Evolutionary conservation across 2,329 filamentous ascomycete genomes (phyloP).

Genomic region (Aspergillus japonicus): DNA sequence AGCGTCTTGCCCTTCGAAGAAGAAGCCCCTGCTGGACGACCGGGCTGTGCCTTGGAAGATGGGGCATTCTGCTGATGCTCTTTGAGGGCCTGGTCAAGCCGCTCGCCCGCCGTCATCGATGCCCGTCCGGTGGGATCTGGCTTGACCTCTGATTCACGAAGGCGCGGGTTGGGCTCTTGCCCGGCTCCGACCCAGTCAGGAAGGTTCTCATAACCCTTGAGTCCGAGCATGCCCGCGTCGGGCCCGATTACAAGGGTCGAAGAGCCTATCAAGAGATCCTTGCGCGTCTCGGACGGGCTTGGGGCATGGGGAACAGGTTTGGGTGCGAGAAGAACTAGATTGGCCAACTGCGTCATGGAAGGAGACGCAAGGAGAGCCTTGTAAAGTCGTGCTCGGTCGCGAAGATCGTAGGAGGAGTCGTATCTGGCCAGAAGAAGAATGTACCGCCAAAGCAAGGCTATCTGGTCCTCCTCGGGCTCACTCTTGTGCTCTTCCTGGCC

Average conservation of each 20-base stretch:
- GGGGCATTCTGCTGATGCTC: constrained; percentile 38
- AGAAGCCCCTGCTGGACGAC: constrained; percentile 20
- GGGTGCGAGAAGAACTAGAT: constrained; percentile 83
- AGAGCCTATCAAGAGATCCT: constrained; percentile 75
- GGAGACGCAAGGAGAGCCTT: constrained; percentile 77
- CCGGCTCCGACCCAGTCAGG: constrained; percentile 83
- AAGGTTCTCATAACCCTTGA: constrained; percentile 75
- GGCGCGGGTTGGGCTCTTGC: constrained; percentile 70
- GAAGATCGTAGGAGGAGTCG: constrained; percentile 90
- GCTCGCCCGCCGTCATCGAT: constrained; percentile 42
- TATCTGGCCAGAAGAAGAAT: constrained; percentile 82
- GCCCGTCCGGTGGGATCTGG: constrained; percentile 30
- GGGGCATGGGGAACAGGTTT: constrained; percentile 91
- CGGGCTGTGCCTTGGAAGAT: constrained; percentile 18
- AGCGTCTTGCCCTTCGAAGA: constrained; percentile 69
- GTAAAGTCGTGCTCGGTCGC: constrained; percentile 86
- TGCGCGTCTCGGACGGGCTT: constrained; percentile 81
- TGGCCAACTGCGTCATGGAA: constrained; percentile 75
- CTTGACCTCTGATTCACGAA: constrained; percentile 62
- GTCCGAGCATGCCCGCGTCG: constrained; percentile 68
- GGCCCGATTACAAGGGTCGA: constrained; percentile 80
- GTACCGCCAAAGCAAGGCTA: constrained; percentile 80
- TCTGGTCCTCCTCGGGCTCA: constrained; percentile 54
- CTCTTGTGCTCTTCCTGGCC: constrained; percentile 33
- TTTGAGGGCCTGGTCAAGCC: constrained; percentile 44